Conservation (phyloP, 1,284 basidiomycete species). For the Somion occarium region DNA sequence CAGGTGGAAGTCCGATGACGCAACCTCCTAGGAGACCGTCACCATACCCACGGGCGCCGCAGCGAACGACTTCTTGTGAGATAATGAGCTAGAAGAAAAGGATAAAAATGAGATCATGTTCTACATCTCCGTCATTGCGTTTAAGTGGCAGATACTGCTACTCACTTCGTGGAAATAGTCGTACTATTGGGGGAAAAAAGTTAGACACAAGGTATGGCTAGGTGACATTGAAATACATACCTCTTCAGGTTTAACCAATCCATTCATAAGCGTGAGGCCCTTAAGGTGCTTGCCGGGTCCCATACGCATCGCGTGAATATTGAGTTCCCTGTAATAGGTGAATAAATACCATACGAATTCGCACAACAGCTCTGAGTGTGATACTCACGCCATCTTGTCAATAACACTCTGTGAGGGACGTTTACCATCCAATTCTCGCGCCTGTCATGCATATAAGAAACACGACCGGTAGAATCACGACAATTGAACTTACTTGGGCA, state of each 20-base stretch:
- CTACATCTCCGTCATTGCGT: too few species aligned
- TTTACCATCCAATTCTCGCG: slow-evolving; percentile 75
- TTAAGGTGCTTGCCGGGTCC: slow-evolving; percentile 84
- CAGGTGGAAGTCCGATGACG: slow-evolving; percentile 35
- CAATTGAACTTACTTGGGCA: slow-evolving; percentile 31
- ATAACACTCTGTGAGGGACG: slow-evolving; percentile 59
- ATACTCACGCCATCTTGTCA: slow-evolving; percentile 65
- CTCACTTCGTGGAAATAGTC: slow-evolving; percentile 80
- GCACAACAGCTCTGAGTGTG: too few species aligned
- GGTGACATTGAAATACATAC: slow-evolving; percentile 33
- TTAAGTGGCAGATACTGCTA: too few species aligned
- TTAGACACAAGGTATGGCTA: neutral
- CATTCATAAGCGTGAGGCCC: slow-evolving; percentile 78
- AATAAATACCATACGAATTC: too few species aligned
- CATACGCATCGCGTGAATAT: slow-evolving; percentile 87
- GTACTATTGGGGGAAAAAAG: slow-evolving; percentile 36
- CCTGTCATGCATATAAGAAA: slow-evolving; percentile 29
- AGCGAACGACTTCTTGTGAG: slow-evolving; percentile 80
- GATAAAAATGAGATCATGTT: too few species aligned
- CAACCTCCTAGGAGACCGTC: slow-evolving; percentile 59
- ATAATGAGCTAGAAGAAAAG: slow-evolving; percentile 57
- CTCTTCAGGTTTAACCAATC: slow-evolving; percentile 83
- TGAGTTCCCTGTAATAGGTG: slow-evolving; percentile 42
- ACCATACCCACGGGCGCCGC: slow-evolving; percentile 56
- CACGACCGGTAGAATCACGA: slow-evolving; percentile 2